Evolutionary conservation across 2,329 filamentous ascomycete species (phyloP), one percentile per base, ranked within the genome.

Genomic region (Thermothelomyces thermophilus): DNA sequence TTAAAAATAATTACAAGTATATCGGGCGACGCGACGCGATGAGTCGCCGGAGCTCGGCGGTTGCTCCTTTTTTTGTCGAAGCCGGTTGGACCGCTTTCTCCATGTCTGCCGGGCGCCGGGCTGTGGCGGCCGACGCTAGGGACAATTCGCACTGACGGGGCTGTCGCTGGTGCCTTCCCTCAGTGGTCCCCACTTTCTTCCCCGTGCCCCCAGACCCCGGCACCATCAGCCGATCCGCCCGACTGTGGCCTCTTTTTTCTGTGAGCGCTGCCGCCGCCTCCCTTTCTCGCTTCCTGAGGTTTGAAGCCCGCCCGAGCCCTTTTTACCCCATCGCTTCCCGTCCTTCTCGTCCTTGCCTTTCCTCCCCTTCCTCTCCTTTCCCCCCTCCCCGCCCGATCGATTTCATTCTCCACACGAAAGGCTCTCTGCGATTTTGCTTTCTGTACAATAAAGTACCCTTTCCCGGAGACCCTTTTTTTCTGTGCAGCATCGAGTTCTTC

Each of bases 221-320:
- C 60, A 62, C 54, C 59, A 60, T 59, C 58, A 62, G 59, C 60
- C 60, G 60, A 62, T 60, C 58, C 60, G 60, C 57, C 58, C 57
- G 58, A 58, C 52, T 60, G 53, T 58, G 55, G 57, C 52, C 55
- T 55, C 52, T 47, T 44, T 56, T 46, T 56, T 56, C 52, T 59
- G 43, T 42, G 50, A 55, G 53, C 30, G 52, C 58, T 58, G 58
- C 60, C 58, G 60, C 60, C 58, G 60, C 56, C 60, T 58, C 60
- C 55, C 56, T 57, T 56, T 52, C 52, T 61, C 56, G 55, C 58
- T 59, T 57, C 56, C 54, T 55, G 57, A 56, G 54, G 48, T 51
- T 51, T 51, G 52, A 54, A 50, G 55, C 56, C 58, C 56, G 57
- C 56, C 56, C 59, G 58, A 57, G 50, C 51, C 52, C 48, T 58